Conservation (phyloP, 2,329 filamentous ascomycete genomes). For the Metarhizium humberi region DNA sequence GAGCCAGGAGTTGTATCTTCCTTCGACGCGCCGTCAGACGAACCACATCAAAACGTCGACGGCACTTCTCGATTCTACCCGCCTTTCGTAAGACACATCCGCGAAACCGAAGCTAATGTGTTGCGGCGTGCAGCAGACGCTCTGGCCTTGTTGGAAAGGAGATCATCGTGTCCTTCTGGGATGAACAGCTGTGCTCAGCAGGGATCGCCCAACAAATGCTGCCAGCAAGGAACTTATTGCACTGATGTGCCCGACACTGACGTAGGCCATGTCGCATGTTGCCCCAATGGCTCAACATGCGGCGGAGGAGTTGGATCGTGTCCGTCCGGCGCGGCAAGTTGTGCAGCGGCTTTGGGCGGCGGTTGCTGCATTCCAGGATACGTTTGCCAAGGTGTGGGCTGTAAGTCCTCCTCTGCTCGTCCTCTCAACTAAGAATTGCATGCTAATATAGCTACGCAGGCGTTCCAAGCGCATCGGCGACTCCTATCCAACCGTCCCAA, state of each 20-base stretch:
- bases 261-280: constrained; percentile 65
- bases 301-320: constrained; percentile 55
- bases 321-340: constrained; percentile 51
- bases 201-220: constrained; percentile 63
- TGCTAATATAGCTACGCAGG: constrained; percentile 11
- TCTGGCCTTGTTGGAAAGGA: constrained; percentile 39
- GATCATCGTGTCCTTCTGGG: constrained; percentile 58
- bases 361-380: constrained; percentile 70
- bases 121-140: constrained; percentile 36
- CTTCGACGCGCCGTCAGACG: constrained; percentile 12
- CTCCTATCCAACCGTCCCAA: constrained; percentile 11
- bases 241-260: constrained; percentile 52
- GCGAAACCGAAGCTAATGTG: constrained; percentile 16
- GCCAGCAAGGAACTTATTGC: constrained; percentile 55
- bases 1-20: constrained; percentile 12
- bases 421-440: not conserved
- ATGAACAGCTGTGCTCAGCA: constrained; percentile 57
- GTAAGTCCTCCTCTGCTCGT: constrained; percentile 35
- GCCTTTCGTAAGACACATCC: constrained; percentile 40
- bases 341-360: constrained; percentile 55
- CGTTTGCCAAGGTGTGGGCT: constrained; percentile 60
- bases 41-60: constrained; percentile 16
- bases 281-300: constrained; percentile 55
- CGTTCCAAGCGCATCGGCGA: constrained; percentile 23
- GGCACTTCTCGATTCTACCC: constrained; percentile 26